These are phyloP conservation scores for Globisporangium iwayamae DNA, from an alignment of 352 stramenopile genomes.

Conservation along the genomic window DNA sequence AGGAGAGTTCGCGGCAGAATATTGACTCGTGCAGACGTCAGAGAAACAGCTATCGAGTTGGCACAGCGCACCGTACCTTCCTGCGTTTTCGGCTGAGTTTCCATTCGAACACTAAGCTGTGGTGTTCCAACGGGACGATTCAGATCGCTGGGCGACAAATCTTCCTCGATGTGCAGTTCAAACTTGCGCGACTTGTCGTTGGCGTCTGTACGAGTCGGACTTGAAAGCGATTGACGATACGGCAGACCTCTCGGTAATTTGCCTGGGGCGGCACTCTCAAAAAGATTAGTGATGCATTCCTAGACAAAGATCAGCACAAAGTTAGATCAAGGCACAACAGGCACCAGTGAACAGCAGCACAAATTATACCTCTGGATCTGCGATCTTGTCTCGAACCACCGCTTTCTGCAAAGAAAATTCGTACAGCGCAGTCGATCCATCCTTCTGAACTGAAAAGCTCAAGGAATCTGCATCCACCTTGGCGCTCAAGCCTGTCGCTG, in stretches of 20 bases:
- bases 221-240: slow-evolving; percentile 5
- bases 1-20: slow-evolving; percentile 47
- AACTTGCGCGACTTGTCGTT: slow-evolving; percentile 5
- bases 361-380: slow-evolving; percentile 36
- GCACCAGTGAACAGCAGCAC: slow-evolving; percentile 3
- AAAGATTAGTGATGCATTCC: slow-evolving; percentile 19
- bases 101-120: slow-evolving; percentile 10
- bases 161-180: slow-evolving; percentile 9
- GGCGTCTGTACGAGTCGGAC: neutral
- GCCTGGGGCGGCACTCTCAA: slow-evolving; percentile 5
- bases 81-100: neutral
- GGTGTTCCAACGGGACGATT: neutral
- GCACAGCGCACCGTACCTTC: neutral
- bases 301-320: slow-evolving; percentile 8
- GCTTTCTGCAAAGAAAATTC: slow-evolving; percentile 42
- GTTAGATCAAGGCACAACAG: neutral
- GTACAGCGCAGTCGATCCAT: slow-evolving; percentile 22
- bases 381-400: slow-evolving; percentile 43
- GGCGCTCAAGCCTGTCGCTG: slow-evolving; percentile 22
- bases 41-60: slow-evolving; percentile 7
- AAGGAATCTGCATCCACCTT: slow-evolving; percentile 19
- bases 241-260: neutral
- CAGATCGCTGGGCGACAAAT: neutral
- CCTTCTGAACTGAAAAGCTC: slow-evolving; percentile 4
- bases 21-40: slow-evolving; percentile 48